Evolutionary conservation across 2,329 filamentous ascomycete species (phyloP), one percentile per base, ranked within the genome.

Genomic region (Colletotrichum costaricense): DNA sequence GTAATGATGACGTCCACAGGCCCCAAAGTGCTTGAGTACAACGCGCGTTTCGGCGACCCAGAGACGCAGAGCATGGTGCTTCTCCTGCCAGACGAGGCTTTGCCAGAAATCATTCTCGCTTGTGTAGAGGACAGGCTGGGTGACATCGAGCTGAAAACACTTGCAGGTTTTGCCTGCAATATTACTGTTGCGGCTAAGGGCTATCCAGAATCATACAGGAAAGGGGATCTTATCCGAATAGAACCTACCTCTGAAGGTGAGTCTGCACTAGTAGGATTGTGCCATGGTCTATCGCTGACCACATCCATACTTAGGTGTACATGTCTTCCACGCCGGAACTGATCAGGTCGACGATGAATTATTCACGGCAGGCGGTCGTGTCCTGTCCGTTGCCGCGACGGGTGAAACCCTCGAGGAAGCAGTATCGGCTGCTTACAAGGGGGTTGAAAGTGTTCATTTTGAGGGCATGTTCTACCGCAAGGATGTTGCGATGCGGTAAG

Each of bases 241-340:
- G 84, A 63, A 76, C 82, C 2, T 86, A 84, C n/a, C 82, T 82
- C 63, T 14, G n/a, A 30, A 62, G 38, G 62, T 49, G 26, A 58
- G 28, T n/a, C n/a, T 33, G 30, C 30, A 33, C 1, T 38, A 8
- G 5, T 11, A 30, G 19, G 8, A 8, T n/a, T 30, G 6, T 16
- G 30, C 12, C 22, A 42, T 11, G 24, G 14, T 3, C 26, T 16
- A 11, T 38, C 16, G 55, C 42, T 66, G 12, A 67, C 22, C 22
- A 4, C 33, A 35, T 35, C 9, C 19, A 49, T 49, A 11, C 8
- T 5, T 8, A 57, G 85, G 87, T 74, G 92, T 89, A 75, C 91
- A 93, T 75, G 90, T 98, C 75, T 99, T 99, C 90, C 97, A 99
- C 80, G 97, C 97, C 5, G 97, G 97, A 33, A 99, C 97, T 3